Evolutionary conservation across 441 rosid genomes (phyloP).

Genomic region (Metrosideros polymorpha): DNA sequence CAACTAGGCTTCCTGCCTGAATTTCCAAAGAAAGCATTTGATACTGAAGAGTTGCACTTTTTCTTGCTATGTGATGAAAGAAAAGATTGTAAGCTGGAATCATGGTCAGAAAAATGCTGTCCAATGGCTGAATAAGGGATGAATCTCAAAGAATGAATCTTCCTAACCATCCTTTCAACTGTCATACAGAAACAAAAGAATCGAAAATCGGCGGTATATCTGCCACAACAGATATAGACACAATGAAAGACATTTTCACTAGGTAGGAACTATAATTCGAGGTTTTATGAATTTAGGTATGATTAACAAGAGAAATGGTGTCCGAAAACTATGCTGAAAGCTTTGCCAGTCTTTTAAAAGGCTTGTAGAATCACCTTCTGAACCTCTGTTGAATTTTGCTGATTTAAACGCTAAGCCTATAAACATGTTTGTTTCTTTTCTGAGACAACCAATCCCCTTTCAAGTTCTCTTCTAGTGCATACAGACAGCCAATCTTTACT

Average conservation of each 20-base stretch:
- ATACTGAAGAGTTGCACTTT: not conserved
- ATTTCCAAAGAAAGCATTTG: not conserved
- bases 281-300: not conserved
- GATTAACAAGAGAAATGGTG: not conserved
- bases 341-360: not conserved
- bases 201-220: not conserved
- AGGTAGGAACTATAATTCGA: not conserved
- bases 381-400: not conserved
- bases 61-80: not conserved
- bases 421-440: not conserved
- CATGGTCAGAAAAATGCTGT: not conserved
- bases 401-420: not conserved
- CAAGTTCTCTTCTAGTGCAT: not conserved
- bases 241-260: not conserved
- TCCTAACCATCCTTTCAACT: not conserved
- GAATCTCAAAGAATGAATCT: not conserved
- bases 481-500: not conserved
- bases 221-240: not conserved
- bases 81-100: not conserved
- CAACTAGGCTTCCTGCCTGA: not conserved
- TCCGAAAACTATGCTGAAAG: not conserved
- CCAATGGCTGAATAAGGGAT: not conserved
- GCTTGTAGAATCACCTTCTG: not conserved
- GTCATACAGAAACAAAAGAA: not conserved
- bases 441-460: not conserved